Base-by-base conservation (phyloP, 1,139 yeast species). In the Meyerozyma guilliermondii region DNA sequence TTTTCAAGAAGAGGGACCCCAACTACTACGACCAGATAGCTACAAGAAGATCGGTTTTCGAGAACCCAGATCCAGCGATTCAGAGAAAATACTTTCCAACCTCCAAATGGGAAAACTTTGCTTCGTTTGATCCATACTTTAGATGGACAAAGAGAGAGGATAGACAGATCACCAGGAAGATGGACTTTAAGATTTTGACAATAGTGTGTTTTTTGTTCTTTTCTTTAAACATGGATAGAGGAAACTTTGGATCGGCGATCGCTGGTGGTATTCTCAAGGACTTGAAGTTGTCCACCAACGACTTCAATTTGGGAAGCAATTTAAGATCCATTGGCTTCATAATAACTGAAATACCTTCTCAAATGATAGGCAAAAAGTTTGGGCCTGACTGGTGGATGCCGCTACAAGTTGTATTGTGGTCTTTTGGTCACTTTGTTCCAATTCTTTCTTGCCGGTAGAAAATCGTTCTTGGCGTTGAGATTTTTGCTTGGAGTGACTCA, bases 311-410 rank as follows among this genome's bases (percentile, higher is more conserved):
- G 26, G 81, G 79, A 5, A 68, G 65, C 47, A 75, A 80, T 11
- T 59, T 76, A 31, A 66, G 67, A 43, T 60, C 67, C 41, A 59
- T 71, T 8, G 60, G 74, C 38, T 78, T 78, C 52, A 55, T 78
- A 41, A 52, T 58, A 10, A 73, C 79, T 9, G 83, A 78, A 53
- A 57, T 78, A 14, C 83, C 83, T 0, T 77, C 82, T 1, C 81
- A 77, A 51, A 58, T 78, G 50, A 50, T 78, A 16, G 71, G 80
- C 7, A 78, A 78, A 51, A 66, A 63, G 43, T 43, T 78, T 20
- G 83, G 83, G 6, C 71, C 80, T 4, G 81, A 77, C 52, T 50
- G 67, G 35, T 78, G 80, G 72, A 68, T 78, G 40, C 83, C 83
- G 1, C 58, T 66, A 29, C 82, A 78, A 51, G 68, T 78, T 59